Evolutionary conservation across 2,329 filamentous ascomycete species (phyloP).

Genomic region (Dactylellina cionopaga): DNA sequence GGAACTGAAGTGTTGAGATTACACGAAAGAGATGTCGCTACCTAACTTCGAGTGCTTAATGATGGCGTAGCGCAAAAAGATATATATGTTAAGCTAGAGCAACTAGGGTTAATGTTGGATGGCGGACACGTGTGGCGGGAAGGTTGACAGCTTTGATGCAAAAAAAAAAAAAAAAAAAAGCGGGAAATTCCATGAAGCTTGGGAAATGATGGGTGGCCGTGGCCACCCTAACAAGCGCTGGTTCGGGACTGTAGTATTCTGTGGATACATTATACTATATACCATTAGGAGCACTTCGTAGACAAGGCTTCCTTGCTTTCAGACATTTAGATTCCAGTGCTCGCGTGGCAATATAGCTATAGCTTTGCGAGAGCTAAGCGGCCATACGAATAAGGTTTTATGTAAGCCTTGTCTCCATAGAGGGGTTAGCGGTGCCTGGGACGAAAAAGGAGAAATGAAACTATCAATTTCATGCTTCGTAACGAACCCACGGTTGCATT

Average conservation of each 20-base stretch:
- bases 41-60: not conserved
- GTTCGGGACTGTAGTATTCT: no score
- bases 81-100: no score
- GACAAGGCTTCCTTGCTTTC: not conserved
- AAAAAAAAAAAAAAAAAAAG: constrained; percentile 1
- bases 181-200: constrained; percentile 7
- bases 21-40: not conserved
- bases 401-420: not conserved
- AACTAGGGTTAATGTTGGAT: constrained; percentile 21
- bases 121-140: constrained; percentile 41
- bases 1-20: not conserved
- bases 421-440: constrained; percentile 5
- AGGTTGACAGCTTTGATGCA: not conserved
- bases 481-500: constrained; percentile 12
- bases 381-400: constrained; percentile 40
- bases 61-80: no score
- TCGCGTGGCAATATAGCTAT: constrained; percentile 14
- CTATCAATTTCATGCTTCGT: not conserved
- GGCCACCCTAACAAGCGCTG: constrained; percentile 13
- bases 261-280: no score
- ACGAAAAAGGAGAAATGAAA: constrained; percentile 14
- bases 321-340: not conserved
- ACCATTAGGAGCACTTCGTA: no score
- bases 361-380: constrained; percentile 9
- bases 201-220: constrained; percentile 3